Conservation (phyloP, 2,329 filamentous ascomycete species). For the Teratosphaeria zuluensis region DNA sequence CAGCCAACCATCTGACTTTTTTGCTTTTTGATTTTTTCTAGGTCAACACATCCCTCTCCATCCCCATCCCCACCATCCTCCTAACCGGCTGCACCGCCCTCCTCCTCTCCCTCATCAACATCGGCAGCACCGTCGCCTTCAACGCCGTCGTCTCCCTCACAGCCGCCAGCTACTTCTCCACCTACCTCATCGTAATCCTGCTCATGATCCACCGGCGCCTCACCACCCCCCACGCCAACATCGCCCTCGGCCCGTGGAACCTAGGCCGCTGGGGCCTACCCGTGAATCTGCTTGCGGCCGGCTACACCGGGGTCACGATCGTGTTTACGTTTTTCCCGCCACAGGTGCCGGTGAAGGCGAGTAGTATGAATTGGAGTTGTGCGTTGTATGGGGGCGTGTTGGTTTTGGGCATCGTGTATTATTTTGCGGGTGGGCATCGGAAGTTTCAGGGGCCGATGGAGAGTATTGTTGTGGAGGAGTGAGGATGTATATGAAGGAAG, state of each 20-base stretch:
- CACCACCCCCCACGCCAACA: neutral
- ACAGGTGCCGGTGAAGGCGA: slow-evolving; percentile 22
- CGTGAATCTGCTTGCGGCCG: slow-evolving; percentile 24
- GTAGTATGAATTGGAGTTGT: slow-evolving; percentile 42
- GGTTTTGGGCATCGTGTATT: slow-evolving; percentile 32
- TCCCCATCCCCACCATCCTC: slow-evolving; percentile 4
- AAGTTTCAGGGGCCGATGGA: neutral
- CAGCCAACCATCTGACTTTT: neutral
- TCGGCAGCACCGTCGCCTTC: slow-evolving; percentile 21
- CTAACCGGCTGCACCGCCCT: slow-evolving; percentile 15
- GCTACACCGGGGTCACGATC: slow-evolving; percentile 9
- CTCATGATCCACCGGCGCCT: neutral
- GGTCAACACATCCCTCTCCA: slow-evolving; percentile 4
- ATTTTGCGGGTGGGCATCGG: slow-evolving; percentile 20
- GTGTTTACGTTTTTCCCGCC: slow-evolving; percentile 12
- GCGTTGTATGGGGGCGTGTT: slow-evolving; percentile 35
- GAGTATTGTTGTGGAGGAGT: neutral
- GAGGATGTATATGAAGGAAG: neutral
- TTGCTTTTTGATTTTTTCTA: neutral
- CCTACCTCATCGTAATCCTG: slow-evolving; percentile 3
- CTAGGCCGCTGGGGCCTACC: neutral
- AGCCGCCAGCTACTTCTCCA: neutral
- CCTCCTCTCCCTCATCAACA: slow-evolving; percentile 13
- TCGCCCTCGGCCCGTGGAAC: slow-evolving; percentile 1
- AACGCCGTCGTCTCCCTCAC: slow-evolving; percentile 25